Evolutionary conservation across 1,139 yeast genomes (phyloP).

Genomic region (Saccharomyces hybrid): DNA sequence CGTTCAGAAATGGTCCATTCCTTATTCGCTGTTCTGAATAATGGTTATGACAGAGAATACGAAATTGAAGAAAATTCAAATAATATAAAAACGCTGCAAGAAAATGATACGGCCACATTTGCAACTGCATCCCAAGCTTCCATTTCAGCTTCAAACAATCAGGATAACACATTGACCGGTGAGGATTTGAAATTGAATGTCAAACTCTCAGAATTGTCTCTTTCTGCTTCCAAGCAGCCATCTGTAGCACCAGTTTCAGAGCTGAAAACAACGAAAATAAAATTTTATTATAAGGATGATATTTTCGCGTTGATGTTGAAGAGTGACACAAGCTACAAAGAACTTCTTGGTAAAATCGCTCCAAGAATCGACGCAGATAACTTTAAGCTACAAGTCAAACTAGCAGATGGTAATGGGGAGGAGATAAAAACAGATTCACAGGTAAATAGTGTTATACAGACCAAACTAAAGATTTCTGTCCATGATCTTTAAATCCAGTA

Average conservation of each 20-base stretch:
- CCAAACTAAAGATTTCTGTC: constrained; percentile 33
- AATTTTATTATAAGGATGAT: constrained; percentile 83
- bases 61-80: constrained; percentile 10
- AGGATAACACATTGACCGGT: constrained; percentile 28
- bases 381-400: constrained; percentile 32
- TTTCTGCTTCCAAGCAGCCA: constrained; percentile 16
- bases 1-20: constrained; percentile 60
- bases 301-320: constrained; percentile 81
- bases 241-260: constrained; percentile 15
- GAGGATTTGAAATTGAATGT: constrained; percentile 26
- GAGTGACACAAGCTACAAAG: constrained; percentile 48
- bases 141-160: constrained; percentile 9
- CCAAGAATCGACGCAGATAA: constrained; percentile 47
- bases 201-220: constrained; percentile 24
- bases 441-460: constrained; percentile 29
- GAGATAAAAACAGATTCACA: constrained; percentile 33
- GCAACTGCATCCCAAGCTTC: not conserved
- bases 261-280: constrained; percentile 45
- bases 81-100: constrained; percentile 30
- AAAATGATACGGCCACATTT: constrained; percentile 5
- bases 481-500: constrained; percentile 17
- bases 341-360: constrained; percentile 54
- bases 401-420: constrained; percentile 25
- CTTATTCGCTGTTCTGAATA: constrained; percentile 54
- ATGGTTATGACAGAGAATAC: constrained; percentile 37